Conservation (phyloP, 257 asterid species). For the Marsdenia floribunda region DNA sequence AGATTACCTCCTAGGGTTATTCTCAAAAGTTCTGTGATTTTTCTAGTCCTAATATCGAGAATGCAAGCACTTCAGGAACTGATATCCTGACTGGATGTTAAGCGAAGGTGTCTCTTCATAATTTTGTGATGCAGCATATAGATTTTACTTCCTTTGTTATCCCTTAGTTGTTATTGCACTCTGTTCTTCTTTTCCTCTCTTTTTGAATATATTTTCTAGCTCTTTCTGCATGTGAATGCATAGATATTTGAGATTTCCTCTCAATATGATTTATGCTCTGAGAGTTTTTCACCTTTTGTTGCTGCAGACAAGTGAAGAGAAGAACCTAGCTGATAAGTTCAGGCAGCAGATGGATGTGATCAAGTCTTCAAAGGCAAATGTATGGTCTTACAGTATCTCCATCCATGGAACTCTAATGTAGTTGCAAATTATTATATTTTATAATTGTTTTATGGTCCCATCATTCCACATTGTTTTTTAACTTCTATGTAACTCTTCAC, state of each 20-base stretch:
- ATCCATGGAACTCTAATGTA: no score
- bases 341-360: conserved; percentile 50
- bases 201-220: not conserved
- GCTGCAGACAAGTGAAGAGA: conserved; percentile 67
- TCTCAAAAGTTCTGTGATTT: not conserved
- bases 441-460: no score
- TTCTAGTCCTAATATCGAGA: not conserved
- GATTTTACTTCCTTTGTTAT: not conserved
- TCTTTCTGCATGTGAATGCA: not conserved
- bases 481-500: no score
- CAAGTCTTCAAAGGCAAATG: conserved; percentile 65
- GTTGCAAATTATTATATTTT: no score
- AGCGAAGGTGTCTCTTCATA: not conserved
- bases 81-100: not conserved
- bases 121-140: not conserved
- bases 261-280: not conserved
- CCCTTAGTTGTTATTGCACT: not conserved
- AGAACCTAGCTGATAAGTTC: conserved; percentile 51
- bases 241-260: conserved; percentile 1
- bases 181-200: not conserved
- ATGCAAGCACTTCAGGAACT: not conserved
- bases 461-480: no score
- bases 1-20: not conserved
- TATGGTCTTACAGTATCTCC: conserved; percentile 25
- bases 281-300: conserved; percentile 21